phyloP scores from a whole-genome alignment of 768 basidiomycete genomes.

The Trametes gibbosa region DNA sequence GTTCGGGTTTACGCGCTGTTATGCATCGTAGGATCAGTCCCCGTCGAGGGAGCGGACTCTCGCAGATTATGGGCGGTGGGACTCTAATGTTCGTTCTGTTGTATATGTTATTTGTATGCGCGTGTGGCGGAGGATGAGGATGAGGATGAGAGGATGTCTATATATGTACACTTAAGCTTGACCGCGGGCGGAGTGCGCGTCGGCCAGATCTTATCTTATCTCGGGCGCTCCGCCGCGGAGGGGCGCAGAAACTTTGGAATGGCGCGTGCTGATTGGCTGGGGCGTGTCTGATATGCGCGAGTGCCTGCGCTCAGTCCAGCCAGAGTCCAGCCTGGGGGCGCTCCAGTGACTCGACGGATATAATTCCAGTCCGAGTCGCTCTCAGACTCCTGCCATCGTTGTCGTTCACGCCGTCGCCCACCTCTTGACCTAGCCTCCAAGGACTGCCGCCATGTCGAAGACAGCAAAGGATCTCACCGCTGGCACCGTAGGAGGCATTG shows the following conservation, averaged over 20 bases:
- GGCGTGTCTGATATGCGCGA: conserved; percentile 4
- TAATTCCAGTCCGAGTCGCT: no score
- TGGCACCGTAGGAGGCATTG: conserved; percentile 88
- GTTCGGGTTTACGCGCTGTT: background rate
- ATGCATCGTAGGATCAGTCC: conserved; percentile 20
- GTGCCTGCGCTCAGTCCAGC: conserved; percentile 8
- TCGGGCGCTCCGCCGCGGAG: conserved; percentile 1
- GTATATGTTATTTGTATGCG: conserved; percentile 16
- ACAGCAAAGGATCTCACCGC: conserved; percentile 86
- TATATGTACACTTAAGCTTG: background rate
- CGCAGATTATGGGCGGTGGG: conserved; percentile 16
- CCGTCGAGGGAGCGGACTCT: conserved; percentile 18
- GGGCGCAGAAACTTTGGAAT: conserved; percentile 16
- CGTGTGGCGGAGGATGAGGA: background rate
- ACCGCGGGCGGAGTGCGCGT: background rate
- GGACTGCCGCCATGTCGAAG: conserved; percentile 40
- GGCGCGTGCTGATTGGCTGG: conserved; percentile 20
- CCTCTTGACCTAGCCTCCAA: background rate
- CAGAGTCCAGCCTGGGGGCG: background rate
- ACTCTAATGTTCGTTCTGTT: conserved; percentile 20
- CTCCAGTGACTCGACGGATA: conserved; percentile 19
- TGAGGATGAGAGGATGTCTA: background rate
- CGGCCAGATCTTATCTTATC: conserved; percentile 29
- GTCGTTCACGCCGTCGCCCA: background rate
- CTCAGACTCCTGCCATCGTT: conserved; percentile 1